These are phyloP conservation scores for Lodderomyces oxycetoniae DNA, from an alignment of 1,139 yeast species.

Conservation along the genomic window DNA sequence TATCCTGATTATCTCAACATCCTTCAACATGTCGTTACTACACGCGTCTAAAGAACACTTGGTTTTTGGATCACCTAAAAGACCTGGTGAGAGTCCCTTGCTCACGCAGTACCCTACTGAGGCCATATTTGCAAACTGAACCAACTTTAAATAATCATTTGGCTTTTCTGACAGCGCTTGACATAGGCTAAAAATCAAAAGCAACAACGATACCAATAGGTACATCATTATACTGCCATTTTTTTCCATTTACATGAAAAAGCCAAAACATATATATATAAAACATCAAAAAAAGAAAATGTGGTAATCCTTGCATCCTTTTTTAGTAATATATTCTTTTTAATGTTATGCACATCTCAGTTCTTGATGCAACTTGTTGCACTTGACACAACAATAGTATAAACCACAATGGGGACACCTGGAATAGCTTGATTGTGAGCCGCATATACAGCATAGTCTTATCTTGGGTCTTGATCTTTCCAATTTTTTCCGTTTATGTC, in stretches of 20 bases:
- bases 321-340: not conserved
- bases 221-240: conserved; percentile 1
- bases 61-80: conserved; percentile 17
- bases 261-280: not conserved
- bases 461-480: conserved; percentile 31
- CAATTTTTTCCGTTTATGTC: conserved; percentile 13
- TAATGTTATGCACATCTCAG: conserved; percentile 34
- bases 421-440: conserved; percentile 34
- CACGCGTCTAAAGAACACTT: conserved; percentile 24
- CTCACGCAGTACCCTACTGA: conserved; percentile 38
- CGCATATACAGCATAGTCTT: conserved; percentile 43
- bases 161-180: conserved; percentile 1
- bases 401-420: conserved; percentile 41
- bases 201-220: conserved; percentile 1
- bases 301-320: not conserved
- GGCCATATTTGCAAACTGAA: conserved; percentile 32
- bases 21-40: conserved; percentile 14
- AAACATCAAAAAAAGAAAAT: conserved; percentile 3
- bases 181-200: not conserved
- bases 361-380: conserved; percentile 40
- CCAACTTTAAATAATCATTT: conserved; percentile 26
- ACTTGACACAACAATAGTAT: conserved; percentile 39
- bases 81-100: conserved; percentile 26
- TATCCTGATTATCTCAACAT: conserved; percentile 30
- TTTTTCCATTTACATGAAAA: not conserved